These are phyloP conservation scores for Aspergillus floridensis DNA, from an alignment of 2,329 filamentous ascomycete species.

Conservation along the genomic window DNA sequence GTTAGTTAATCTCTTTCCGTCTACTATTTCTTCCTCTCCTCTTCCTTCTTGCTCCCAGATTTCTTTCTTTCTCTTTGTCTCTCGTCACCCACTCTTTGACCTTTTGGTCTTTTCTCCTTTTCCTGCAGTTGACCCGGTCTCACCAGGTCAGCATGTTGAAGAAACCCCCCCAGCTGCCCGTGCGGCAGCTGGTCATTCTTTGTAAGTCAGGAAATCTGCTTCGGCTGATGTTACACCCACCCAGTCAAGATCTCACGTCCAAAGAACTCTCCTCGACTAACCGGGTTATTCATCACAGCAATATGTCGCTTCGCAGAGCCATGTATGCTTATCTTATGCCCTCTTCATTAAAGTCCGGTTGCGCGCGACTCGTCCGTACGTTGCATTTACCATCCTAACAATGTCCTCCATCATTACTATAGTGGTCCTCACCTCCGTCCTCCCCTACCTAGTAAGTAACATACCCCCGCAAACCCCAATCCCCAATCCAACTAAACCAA, in stretches of 20 bases:
- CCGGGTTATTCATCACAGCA: slow-evolving; percentile 51
- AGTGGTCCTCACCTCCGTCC: slow-evolving; percentile 65
- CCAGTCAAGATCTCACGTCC: too few relatives aligned
- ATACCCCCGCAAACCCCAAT: background rate
- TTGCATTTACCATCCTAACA: background rate
- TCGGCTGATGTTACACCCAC: background rate
- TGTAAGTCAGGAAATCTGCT: slow-evolving; percentile 50
- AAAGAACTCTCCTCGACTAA: slow-evolving; percentile 7
- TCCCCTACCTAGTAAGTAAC: slow-evolving; percentile 53
- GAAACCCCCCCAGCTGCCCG: slow-evolving; percentile 62
- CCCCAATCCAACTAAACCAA: background rate
- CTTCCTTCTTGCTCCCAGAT: slow-evolving; percentile 1
- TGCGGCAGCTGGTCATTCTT: slow-evolving; percentile 73
- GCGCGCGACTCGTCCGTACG: too few relatives aligned
- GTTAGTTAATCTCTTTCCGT: background rate
- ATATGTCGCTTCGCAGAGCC: slow-evolving; percentile 78
- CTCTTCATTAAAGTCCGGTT: background rate
- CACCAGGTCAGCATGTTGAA: background rate
- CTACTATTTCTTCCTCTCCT: slow-evolving; percentile 1
- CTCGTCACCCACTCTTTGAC: slow-evolving; percentile 1
- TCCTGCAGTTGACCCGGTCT: too few relatives aligned
- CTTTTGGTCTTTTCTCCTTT: background rate
- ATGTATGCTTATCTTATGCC: slow-evolving; percentile 24
- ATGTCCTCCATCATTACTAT: background rate
- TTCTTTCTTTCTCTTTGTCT: slow-evolving; percentile 1